Conservation (phyloP, 495 filamentous ascomycete species). For the Neurospora africana region DNA sequence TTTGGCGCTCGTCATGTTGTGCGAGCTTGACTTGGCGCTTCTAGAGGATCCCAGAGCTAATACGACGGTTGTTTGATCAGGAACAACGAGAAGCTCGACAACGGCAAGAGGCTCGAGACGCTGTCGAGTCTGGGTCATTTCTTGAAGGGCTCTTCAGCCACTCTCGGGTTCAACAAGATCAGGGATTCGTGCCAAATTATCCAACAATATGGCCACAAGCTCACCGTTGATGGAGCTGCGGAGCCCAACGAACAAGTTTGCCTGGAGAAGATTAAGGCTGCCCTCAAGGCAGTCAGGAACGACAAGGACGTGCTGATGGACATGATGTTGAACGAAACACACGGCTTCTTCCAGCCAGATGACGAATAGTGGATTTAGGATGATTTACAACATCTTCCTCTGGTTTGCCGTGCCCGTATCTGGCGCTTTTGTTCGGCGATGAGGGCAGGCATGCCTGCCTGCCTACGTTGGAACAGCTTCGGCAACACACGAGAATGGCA, state of each 20-base stretch:
- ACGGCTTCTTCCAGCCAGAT: neutral
- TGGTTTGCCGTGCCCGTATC: neutral
- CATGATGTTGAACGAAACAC: conserved; percentile 43
- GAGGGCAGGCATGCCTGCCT: neutral
- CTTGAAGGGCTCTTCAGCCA: conserved; percentile 95
- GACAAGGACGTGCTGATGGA: conserved; percentile 70
- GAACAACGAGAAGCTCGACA: conserved; percentile 38
- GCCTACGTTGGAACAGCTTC: neutral
- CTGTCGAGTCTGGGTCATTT: conserved; percentile 88
- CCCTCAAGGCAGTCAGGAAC: conserved; percentile 56
- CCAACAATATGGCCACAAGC: conserved; percentile 75
- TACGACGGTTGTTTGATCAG: conserved; percentile 3
- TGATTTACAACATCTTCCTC: neutral
- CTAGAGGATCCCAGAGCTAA: conserved; percentile 3
- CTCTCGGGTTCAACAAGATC: conserved; percentile 83
- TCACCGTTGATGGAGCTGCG: conserved; percentile 62
- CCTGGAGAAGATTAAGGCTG: conserved; percentile 56
- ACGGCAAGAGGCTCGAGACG: conserved; percentile 45
- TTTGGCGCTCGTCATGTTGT: neutral
- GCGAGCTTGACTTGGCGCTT: neutral
- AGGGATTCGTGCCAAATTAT: conserved; percentile 93
- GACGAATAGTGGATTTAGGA: neutral
- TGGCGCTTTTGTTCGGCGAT: neutral
- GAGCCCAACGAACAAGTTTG: conserved; percentile 55
- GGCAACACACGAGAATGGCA: neutral